Percentiles rank a stretch among this genome's conserved stretches.
phyloP scores from a whole-genome alignment of 75 land plant species.

The Sequoia sempervirens region DNA sequence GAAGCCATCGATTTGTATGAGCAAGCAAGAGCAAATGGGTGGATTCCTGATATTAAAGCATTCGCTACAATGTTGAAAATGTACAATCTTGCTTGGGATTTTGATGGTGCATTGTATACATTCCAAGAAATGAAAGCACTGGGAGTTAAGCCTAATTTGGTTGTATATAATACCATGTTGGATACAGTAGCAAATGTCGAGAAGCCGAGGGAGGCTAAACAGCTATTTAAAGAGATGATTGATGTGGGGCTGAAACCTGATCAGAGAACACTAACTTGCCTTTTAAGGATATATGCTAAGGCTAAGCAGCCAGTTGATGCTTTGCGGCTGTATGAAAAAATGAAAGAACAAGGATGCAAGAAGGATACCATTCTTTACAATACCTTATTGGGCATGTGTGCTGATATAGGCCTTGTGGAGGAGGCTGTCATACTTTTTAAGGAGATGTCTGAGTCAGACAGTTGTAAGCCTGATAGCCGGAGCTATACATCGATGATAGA shows the following conservation, averaged over 20 bases:
- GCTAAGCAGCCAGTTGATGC: slow-evolving; percentile 68
- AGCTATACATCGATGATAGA: slow-evolving; percentile 79
- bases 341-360: slow-evolving; percentile 52
- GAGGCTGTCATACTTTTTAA: slow-evolving; percentile 70
- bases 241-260: slow-evolving; percentile 63
- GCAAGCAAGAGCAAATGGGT: slow-evolving; percentile 55
- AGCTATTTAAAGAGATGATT: slow-evolving; percentile 69
- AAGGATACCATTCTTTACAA: slow-evolving; percentile 73
- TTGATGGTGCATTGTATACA: slow-evolving; percentile 53
- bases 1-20: slow-evolving; percentile 82
- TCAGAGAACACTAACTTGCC: slow-evolving; percentile 62
- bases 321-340: slow-evolving; percentile 57
- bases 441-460: slow-evolving; percentile 52
- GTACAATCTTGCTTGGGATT: slow-evolving; percentile 72
- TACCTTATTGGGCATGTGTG: slow-evolving; percentile 85
- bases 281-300: slow-evolving; percentile 71
- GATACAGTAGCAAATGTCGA: slow-evolving; percentile 71
- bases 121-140: slow-evolving; percentile 67
- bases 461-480: slow-evolving; percentile 56
- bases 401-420: slow-evolving; percentile 64
- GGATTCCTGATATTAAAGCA: slow-evolving; percentile 63
- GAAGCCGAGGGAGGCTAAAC: slow-evolving; percentile 51
- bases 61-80: slow-evolving; percentile 67
- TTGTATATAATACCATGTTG: slow-evolving; percentile 69
- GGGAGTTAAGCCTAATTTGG: slow-evolving; percentile 69